These are phyloP conservation scores for Imleria badia DNA, from an alignment of 768 basidiomycete genomes.

Conservation along the genomic window DNA sequence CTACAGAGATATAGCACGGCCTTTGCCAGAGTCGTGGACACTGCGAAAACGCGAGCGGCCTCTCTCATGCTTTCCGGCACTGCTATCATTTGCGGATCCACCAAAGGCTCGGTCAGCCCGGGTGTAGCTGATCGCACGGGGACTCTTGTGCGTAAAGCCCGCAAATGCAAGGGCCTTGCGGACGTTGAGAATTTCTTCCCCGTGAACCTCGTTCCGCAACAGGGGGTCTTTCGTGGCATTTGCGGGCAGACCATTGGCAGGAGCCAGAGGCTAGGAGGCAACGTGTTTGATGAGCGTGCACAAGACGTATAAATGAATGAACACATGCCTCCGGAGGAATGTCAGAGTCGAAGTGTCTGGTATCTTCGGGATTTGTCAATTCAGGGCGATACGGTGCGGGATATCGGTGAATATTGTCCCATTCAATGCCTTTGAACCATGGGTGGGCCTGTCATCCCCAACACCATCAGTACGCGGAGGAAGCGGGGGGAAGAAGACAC, in stretches of 20 bases:
- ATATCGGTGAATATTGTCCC: conserved; percentile 79
- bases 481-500: conserved; percentile 21
- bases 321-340: conserved; percentile 81
- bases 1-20: conserved; percentile 85
- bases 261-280: conserved; percentile 72
- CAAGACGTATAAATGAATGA: conserved; percentile 26
- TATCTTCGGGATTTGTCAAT: conserved; percentile 79
- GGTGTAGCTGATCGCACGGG: conserved; percentile 73
- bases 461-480: conserved; percentile 17
- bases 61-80: conserved; percentile 50
- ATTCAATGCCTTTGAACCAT: conserved; percentile 92
- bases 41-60: conserved; percentile 66
- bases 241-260: conserved; percentile 80
- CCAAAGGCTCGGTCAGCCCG: conserved; percentile 74
- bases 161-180: conserved; percentile 91
- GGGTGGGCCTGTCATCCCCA: conserved; percentile 61
- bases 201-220: conserved; percentile 81
- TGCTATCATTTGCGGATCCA: conserved; percentile 50
- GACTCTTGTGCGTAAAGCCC: conserved; percentile 89
- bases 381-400: conserved; percentile 90
- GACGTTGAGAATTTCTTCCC: conserved; percentile 82
- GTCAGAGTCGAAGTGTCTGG: conserved; percentile 92
- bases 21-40: conserved; percentile 61
- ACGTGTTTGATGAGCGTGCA: conserved; percentile 31
- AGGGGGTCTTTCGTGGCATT: conserved; percentile 90